Conservation (phyloP, 176 grass and related monocot genomes). For the Musa acuminata region DNA sequence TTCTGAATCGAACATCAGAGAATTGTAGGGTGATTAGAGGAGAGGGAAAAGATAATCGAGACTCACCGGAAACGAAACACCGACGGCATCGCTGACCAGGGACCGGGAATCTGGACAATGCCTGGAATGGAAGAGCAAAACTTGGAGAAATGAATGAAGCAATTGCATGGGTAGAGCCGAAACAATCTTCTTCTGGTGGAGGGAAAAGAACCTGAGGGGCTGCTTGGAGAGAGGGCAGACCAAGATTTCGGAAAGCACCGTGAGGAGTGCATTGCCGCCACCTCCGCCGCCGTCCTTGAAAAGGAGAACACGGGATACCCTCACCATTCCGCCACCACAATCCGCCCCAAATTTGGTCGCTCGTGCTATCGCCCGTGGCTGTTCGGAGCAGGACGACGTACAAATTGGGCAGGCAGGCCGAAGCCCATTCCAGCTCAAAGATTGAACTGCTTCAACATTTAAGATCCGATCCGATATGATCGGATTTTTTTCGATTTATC, state of each 20-base stretch:
- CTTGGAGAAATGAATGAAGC: not conserved
- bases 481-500: too few relatives aligned
- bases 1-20: not conserved
- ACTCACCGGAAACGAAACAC: constrained; percentile 58
- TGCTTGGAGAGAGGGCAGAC: constrained; percentile 12
- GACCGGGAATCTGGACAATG: constrained; percentile 37
- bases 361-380: too few relatives aligned
- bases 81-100: constrained; percentile 41
- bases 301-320: not conserved
- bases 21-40: not conserved
- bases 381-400: too few relatives aligned
- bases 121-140: constrained; percentile 27
- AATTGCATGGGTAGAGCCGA: not conserved
- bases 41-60: not conserved
- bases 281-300: not conserved
- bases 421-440: too few relatives aligned
- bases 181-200: too few relatives aligned
- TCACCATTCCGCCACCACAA: not conserved
- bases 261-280: not conserved
- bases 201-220: constrained; percentile 1
- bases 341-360: too few relatives aligned
- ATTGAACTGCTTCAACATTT: too few relatives aligned
- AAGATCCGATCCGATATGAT: too few relatives aligned
- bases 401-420: too few relatives aligned
- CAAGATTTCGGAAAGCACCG: not conserved